Conservation (phyloP, 495 filamentous ascomycete genomes). For the Daldinia caldariorum region DNA sequence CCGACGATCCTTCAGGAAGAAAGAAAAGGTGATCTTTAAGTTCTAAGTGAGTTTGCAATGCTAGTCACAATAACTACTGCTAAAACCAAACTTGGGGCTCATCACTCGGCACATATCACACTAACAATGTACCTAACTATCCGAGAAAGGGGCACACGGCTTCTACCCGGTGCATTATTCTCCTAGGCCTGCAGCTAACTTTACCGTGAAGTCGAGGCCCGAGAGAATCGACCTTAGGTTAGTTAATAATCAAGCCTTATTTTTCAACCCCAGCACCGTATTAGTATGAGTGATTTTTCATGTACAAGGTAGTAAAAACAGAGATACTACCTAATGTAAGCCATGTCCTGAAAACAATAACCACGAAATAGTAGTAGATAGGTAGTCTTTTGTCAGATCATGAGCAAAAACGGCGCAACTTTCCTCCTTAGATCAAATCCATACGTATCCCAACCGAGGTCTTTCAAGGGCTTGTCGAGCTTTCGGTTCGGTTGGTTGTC, state of each 20-base stretch:
- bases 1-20: too few relatives aligned
- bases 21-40: not conserved
- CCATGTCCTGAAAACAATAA: not conserved
- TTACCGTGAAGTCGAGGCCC: too few relatives aligned
- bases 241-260: not conserved
- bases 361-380: not conserved
- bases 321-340: not conserved
- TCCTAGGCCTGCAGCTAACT: not conserved
- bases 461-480: not conserved
- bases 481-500: too few relatives aligned
- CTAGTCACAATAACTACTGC: not conserved
- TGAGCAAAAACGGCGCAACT: not conserved
- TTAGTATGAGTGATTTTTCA: not conserved
- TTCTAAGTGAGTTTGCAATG: not conserved
- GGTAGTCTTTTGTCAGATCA: not conserved
- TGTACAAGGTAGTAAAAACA: not conserved
- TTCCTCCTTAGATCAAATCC: not conserved
- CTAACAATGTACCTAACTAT: too few relatives aligned
- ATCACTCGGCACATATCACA: not conserved
- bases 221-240: not conserved
- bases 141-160: not conserved
- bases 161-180: not conserved
- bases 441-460: not conserved
- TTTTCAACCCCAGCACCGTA: too few relatives aligned
- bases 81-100: not conserved